Evolutionary conservation across 73 alveolate species (phyloP).

Genomic region (Urostyla sp.): DNA sequence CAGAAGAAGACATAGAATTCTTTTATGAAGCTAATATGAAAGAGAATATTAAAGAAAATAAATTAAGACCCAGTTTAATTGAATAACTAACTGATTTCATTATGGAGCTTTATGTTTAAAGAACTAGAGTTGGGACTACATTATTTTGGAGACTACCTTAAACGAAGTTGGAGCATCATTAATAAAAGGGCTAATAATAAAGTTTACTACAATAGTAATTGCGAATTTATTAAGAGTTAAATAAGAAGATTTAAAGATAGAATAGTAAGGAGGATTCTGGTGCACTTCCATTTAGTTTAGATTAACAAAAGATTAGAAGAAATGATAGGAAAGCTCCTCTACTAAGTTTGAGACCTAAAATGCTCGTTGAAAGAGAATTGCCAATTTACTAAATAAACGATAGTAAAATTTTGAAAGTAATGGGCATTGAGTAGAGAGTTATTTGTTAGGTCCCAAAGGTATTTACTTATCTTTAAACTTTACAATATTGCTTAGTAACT

Average conservation of each 20-base stretch:
- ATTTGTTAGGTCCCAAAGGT: conserved; percentile 17
- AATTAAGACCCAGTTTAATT: conserved; percentile 40
- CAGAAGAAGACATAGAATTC: conserved; percentile 44
- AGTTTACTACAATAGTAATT: too few species aligned
- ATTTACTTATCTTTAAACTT: neutral
- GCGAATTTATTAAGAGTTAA: neutral
- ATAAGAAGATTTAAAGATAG: conserved; percentile 27
- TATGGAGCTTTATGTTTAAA: conserved; percentile 30
- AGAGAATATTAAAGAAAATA: neutral
- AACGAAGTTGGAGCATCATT: too few species aligned
- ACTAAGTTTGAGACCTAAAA: conserved; percentile 44
- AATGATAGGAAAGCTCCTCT: conserved; percentile 45
- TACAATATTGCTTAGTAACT: conserved; percentile 33
- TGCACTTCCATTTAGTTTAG: conserved; percentile 54
- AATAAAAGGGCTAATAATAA: too few species aligned
- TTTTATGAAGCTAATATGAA: conserved; percentile 57
- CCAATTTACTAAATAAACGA: conserved; percentile 49
- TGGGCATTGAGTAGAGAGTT: neutral
- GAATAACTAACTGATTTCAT: conserved; percentile 54
- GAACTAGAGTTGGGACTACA: conserved; percentile 41
- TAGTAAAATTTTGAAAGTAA: conserved; percentile 7
- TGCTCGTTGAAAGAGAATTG: conserved; percentile 56
- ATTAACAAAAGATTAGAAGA: conserved; percentile 33
- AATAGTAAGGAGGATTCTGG: conserved; percentile 33
- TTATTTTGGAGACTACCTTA: conserved; percentile 60